Evolutionary conservation across 106 monocot species (phyloP), one percentile per base, ranked within the genome.

Genomic region (Iris macrosiphon): DNA sequence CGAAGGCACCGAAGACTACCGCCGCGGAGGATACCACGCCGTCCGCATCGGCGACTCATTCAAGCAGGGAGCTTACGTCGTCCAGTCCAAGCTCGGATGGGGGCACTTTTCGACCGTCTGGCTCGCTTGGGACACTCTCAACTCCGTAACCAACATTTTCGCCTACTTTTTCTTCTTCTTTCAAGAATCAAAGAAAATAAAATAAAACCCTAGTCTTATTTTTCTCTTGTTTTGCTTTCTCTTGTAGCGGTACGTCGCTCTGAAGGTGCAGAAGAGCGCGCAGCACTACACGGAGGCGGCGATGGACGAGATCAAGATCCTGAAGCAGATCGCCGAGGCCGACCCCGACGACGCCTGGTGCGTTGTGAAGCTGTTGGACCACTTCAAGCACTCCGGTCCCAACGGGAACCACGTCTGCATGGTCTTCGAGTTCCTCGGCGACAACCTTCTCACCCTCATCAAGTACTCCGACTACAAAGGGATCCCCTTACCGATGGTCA

Each of bases 211-310:
- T n/a, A n/a, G n/a, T n/a, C n/a, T n/a, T n/a, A n/a, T n/a, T n/a
- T n/a, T n/a, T n/a, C n/a, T 63, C 44, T 71, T 8, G 56, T 50
- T 8, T 55, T 60, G 32, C 11, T 49, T 39, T 7, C n/a, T 40
- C 16, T 63, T 81, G 53, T 81, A 98, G 98, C 60, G 83, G 13
- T 98, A 84, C 61, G 98, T 98, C 17, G 98, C 98, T 1, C 69
- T 98, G 31, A 98, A 98, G 71, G 98, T 98, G 75, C 98, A 98
- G 71, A 98, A 98, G 78, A 98, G 98, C 55, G 98, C 98, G 6
- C 98, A 91, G 40, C 90, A 91, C 63, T 98, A 98, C 61, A 91
- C 98, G 3, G 98, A 98, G 67, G 98, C 91, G 25, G 98, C 98
- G 11, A 87, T 98, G 98, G 98, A 98, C 50, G 98, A 98, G 75